Evolutionary conservation across 2,329 filamentous ascomycete species (phyloP).

Genomic region (Penicillium freii): DNA sequence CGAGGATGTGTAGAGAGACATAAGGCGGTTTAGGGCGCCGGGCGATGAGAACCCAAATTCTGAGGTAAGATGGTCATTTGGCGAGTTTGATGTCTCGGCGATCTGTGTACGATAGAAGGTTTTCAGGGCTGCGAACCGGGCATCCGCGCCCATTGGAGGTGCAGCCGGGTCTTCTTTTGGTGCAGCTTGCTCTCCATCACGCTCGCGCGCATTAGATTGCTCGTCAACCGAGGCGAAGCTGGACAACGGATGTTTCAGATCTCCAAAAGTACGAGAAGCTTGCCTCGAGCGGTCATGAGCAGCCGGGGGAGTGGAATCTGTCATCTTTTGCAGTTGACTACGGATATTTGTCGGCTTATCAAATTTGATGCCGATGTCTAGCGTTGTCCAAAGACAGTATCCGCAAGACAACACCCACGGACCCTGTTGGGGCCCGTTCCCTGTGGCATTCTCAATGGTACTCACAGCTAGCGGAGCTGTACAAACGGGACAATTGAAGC

Average conservation of each 20-base stretch:
- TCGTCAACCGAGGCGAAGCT: conserved; percentile 39
- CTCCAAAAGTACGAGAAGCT: conserved; percentile 39
- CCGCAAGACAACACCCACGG: conserved; percentile 80
- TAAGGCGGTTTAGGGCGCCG: conserved; percentile 78
- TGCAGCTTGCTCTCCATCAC: conserved; percentile 31
- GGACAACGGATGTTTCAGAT: conserved; percentile 40
- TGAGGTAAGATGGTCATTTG: conserved; percentile 53
- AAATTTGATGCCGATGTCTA: conserved; percentile 86
- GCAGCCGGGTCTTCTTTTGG: conserved; percentile 37
- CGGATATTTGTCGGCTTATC: conserved; percentile 85
- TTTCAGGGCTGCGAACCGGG: conserved; percentile 71
- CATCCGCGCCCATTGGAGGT: conserved; percentile 57
- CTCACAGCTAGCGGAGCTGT: conserved; percentile 75
- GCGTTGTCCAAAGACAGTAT: conserved; percentile 90
- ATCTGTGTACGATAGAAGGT: conserved; percentile 81
- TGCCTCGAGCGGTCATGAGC: conserved; percentile 34
- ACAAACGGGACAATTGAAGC: conserved; percentile 92
- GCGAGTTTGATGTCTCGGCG: conserved; percentile 57
- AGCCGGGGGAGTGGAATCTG: conserved; percentile 41
- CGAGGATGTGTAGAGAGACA: conserved; percentile 75
- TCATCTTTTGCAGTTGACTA: conserved; percentile 70
- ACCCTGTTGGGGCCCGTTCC: conserved; percentile 45
- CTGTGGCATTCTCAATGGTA: conserved; percentile 59
- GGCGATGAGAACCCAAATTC: conserved; percentile 65
- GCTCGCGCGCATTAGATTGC: conserved; percentile 26